phyloP scores from a whole-genome alignment of 768 basidiomycete species.

The Cystobasidium tubakii region DNA sequence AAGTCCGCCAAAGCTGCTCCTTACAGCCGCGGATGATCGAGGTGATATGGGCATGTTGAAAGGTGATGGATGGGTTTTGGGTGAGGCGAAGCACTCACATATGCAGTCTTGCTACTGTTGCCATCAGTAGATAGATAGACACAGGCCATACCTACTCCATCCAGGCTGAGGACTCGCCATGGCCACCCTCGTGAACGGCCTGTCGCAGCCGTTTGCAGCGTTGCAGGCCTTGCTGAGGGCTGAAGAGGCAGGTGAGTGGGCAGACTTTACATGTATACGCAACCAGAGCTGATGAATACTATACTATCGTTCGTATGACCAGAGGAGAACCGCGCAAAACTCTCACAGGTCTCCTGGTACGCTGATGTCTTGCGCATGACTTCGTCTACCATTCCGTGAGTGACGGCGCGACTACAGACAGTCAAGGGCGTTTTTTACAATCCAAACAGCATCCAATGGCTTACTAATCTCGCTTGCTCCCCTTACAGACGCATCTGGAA shows the following conservation, averaged over 20 bases:
- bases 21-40: not conserved
- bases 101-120: too few relatives aligned
- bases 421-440: not conserved
- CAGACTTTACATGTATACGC: too few relatives aligned
- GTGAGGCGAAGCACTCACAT: too few relatives aligned
- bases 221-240: conserved; percentile 9
- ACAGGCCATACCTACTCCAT: too few relatives aligned
- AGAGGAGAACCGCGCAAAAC: conserved; percentile 1
- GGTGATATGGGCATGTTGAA: not conserved
- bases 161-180: not conserved
- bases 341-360: conserved; percentile 34
- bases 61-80: not conserved
- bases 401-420: not conserved
- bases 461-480: not conserved
- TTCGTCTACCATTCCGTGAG: conserved; percentile 26
- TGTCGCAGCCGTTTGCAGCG: conserved; percentile 20
- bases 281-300: too few relatives aligned
- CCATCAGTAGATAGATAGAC: too few relatives aligned
- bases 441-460: not conserved
- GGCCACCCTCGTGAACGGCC: conserved; percentile 11
- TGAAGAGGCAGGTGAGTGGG: conserved; percentile 25
- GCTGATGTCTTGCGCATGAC: conserved; percentile 31
- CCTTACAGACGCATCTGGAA: conserved; percentile 15
- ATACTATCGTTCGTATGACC: too few relatives aligned
- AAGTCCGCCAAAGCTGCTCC: not conserved